Evolutionary conservation across 192 early-diverging fungal genomes (phyloP).

Genomic region (Coemansia sp.): DNA sequence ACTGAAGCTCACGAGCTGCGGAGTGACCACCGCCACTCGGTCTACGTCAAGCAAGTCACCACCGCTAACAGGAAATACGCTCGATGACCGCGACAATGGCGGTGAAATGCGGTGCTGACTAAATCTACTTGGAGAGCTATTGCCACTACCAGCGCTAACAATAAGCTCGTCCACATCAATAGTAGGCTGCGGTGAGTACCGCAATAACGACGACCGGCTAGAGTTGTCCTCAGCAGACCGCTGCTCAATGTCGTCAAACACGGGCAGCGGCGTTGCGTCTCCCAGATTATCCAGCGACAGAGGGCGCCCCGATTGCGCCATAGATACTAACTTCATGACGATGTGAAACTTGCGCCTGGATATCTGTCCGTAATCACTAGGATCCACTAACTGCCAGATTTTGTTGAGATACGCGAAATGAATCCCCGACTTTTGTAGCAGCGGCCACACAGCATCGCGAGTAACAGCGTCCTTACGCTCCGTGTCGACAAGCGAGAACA

Average conservation of each 20-base stretch:
- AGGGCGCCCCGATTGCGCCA: slow-evolving; percentile 26
- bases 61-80: background rate
- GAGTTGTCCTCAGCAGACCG: slow-evolving; percentile 1
- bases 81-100: slow-evolving; percentile 20
- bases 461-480: slow-evolving; percentile 7
- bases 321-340: slow-evolving; percentile 36
- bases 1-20: slow-evolving; percentile 13
- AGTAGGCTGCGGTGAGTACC: slow-evolving; percentile 39
- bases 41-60: slow-evolving; percentile 7
- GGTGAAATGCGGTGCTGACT: slow-evolving; percentile 12
- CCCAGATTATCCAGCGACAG: slow-evolving; percentile 16
- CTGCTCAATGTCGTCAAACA: slow-evolving; percentile 17
- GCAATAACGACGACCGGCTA: slow-evolving; percentile 16
- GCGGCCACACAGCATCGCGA: slow-evolving; percentile 1
- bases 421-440: slow-evolving; percentile 19
- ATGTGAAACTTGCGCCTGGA: slow-evolving; percentile 31
- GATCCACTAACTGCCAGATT: slow-evolving; percentile 19
- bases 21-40: slow-evolving; percentile 7
- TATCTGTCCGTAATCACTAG: slow-evolving; percentile 12
- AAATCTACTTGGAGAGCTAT: background rate
- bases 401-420: slow-evolving; percentile 9
- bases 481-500: slow-evolving; percentile 27
- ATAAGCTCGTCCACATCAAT: slow-evolving; percentile 31
- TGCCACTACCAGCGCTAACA: slow-evolving; percentile 1
- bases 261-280: slow-evolving; percentile 23